Conservation (phyloP, 805 yeast species). For the Candida jianshihensis region DNA sequence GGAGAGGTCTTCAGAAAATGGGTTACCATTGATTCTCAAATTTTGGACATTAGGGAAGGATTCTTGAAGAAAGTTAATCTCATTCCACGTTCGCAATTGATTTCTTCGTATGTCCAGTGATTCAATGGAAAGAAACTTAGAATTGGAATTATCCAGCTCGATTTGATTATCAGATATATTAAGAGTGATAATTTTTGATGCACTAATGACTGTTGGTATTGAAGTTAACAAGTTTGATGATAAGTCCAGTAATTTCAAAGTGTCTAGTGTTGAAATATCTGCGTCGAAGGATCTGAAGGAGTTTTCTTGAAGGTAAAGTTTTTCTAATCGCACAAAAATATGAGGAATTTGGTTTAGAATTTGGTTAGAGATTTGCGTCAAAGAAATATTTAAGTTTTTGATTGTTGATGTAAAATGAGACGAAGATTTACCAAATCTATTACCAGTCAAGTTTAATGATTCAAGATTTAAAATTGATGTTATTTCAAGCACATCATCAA, state of each 20-base stretch:
- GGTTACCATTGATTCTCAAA: conserved; percentile 47
- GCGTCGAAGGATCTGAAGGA: conserved; percentile 9
- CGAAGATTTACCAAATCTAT: conserved; percentile 26
- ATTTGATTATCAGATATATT: conserved; percentile 34
- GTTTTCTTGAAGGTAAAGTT: conserved; percentile 23
- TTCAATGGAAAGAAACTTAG: no score
- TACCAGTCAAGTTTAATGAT: conserved; percentile 48
- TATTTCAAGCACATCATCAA: conserved; percentile 33
- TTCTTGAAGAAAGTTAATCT: conserved; percentile 35
- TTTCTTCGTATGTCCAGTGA: conserved; percentile 55
- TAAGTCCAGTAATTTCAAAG: conserved; percentile 24
- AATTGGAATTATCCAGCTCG: no score
- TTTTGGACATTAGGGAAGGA: conserved; percentile 36
- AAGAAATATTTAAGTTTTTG: conserved; percentile 20
- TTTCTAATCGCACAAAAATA: conserved; percentile 31
- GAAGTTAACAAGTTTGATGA: conserved; percentile 35
- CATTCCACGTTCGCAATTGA: conserved; percentile 37
- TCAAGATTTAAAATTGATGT: conserved; percentile 29
- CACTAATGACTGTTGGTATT: conserved; percentile 23
- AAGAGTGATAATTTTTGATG: conserved; percentile 14
- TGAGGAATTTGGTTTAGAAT: conserved; percentile 9
- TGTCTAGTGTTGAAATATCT: not conserved
- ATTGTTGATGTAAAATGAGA: not conserved
- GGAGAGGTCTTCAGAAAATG: conserved; percentile 28
- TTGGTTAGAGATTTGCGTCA: conserved; percentile 8